Evolutionary conservation across 1,139 yeast genomes (phyloP), one percentile per base, ranked within the genome.

Genomic region (Protomyces inundatus): DNA sequence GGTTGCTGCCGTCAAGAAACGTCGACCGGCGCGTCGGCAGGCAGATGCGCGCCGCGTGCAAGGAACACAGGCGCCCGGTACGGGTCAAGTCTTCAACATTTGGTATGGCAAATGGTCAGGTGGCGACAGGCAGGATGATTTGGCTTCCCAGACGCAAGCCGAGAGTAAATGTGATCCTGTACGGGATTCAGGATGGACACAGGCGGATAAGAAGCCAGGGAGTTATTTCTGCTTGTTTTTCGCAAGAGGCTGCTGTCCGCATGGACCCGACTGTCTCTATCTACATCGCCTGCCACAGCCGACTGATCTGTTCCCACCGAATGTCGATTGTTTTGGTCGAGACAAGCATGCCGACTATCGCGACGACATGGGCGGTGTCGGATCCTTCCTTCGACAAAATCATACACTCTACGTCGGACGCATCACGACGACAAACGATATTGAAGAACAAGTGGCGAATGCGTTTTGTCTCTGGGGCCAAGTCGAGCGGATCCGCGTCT

Each of bases 281-380:
- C 76, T 86, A 57, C 98, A 93, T 74, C 77, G 97, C 57, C 73
- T 88, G 14, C 98, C 98, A 0, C 74, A 73, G 0, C 80, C 78
- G 4, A 68, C 71, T 0, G 86, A 83, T 66, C 73, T 76, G 53
- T 77, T 77, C 65, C 79, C 85, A 0, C 82, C 85, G 10, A 85
- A 90, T 1, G 83, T 85, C 50, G 98, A 93, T 75, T 91, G 98
- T 71, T 93, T 93, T 78, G 98, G 98, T 0, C 78, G 98, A 65
- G 96, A 89, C 72, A 89, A 87, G 73, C 87, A 88, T 67, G 80
- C 88, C 0, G 88, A 84, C 54, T 89, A 89, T 72, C 79, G 90
- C 68, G 97, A 91, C 69, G 98, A 93, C 74, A 90, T 90, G 97
- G 86, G 88, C 54, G 98, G 98, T 32, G 87, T 90, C 1, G 98